Evolutionary conservation across 2,329 filamentous ascomycete species (phyloP), one percentile per base, ranked within the genome.

Genomic region (Coniochaeta prunicola): DNA sequence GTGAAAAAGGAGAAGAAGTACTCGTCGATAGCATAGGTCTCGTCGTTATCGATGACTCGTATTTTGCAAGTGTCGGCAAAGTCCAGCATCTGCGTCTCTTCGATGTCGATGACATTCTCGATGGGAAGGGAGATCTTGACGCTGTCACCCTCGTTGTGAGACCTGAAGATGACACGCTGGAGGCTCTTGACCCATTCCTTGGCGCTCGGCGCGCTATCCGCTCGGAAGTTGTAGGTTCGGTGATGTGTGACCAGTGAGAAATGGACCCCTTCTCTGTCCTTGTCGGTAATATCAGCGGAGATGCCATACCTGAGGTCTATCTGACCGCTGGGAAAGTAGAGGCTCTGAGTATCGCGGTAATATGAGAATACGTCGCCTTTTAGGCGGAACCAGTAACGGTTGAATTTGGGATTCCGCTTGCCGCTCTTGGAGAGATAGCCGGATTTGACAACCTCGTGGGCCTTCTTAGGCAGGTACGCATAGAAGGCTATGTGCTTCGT

Each of bases 1-100:
- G 85, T 89, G 71, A 97, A 96, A 74, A 97, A 97, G 0, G 92
- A 94, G 72, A 99, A 97, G 71, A 96, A 97, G 71, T 97, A 97
- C 86, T 99, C 94, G 67, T 99, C 94, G 63, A 97, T 90, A 2
- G 92, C 92, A 73, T 90, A 97, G 0, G 91, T 96, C 72, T 97
- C 93, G 63, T 94, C 91, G 63, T 92, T 96, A 68, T 97, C 92
- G 59, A 97, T 87, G 48, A 97, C 91, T 38, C 91, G 85, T 62
- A 99, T 87, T 73, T 96, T 97, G 76, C 96, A 89, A 0, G 94
- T 97, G 62, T 97, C 91, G 24, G 92, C 91, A 71, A 96, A 92
- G 63, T 96, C 91, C 58, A 96, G 82, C 75, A 97, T 91, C 59
- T 91, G 88, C 54, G 88, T 94, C 64, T 96, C 90, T 71, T 97